A percentile compares a stretch with the other conserved stretches of the same genome.
Evolutionary conservation across 2,329 filamentous ascomycete species (phyloP).

Genomic region (Metarhizium robertsii): DNA sequence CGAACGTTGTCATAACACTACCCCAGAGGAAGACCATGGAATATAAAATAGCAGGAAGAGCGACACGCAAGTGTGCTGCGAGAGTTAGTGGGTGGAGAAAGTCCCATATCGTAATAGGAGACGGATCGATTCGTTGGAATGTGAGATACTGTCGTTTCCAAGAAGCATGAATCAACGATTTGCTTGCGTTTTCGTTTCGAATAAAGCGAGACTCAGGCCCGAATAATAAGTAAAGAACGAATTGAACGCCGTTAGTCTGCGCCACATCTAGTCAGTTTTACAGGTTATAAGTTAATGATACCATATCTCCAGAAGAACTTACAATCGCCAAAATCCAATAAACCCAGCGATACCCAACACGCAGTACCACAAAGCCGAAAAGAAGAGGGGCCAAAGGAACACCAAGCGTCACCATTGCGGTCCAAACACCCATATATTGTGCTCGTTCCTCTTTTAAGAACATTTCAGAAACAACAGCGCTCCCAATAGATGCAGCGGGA

Average conservation of each 20-base stretch:
- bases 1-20: constrained; percentile 34
- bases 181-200: not conserved
- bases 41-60: constrained; percentile 37
- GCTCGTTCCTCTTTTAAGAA: constrained; percentile 11
- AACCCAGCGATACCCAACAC: constrained; percentile 47
- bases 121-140: constrained; percentile 11
- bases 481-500: constrained; percentile 28
- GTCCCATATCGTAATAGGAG: constrained; percentile 1
- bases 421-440: constrained; percentile 12
- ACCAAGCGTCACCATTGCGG: constrained; percentile 13
- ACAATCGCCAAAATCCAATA: constrained; percentile 49
- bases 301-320: not conserved
- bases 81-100: constrained; percentile 11
- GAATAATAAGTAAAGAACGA: constrained; percentile 10
- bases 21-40: constrained; percentile 45
- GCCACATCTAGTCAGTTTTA: too few relatives aligned
- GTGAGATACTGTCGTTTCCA: not conserved
- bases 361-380: constrained; percentile 37
- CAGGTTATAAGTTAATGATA: too few relatives aligned
- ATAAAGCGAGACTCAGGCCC: constrained; percentile 13
- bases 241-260: constrained; percentile 11
- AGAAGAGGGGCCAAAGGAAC: constrained; percentile 23
- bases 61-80: constrained; percentile 1
- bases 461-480: constrained; percentile 11
- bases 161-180: not conserved